These are phyloP conservation scores for Vigna nakashimae DNA, from an alignment of 306 rosid species.

Conservation along the genomic window DNA sequence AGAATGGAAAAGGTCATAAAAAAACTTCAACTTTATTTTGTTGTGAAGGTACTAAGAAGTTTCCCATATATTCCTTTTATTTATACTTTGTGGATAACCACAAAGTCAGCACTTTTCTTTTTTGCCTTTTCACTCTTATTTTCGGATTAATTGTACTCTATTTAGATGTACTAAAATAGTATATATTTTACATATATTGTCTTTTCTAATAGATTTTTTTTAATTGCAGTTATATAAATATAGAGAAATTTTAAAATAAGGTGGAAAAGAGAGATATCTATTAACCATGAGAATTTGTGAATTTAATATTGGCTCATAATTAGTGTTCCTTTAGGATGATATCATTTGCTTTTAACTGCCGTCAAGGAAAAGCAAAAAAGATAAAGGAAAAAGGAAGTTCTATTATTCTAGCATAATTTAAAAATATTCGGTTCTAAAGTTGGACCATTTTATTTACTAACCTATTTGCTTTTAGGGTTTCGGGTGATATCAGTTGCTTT, in stretches of 20 bases:
- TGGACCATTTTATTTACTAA: too few species aligned
- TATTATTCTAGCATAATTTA: neutral
- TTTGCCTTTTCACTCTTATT: neutral
- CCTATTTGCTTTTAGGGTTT: too few species aligned
- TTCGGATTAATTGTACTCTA: neutral
- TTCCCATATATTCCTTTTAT: neutral
- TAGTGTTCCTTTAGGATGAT: neutral
- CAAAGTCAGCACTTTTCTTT: neutral
- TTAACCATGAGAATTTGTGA: neutral
- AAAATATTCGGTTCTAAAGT: neutral
- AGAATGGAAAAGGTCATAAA: neutral
- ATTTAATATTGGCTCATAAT: too few species aligned
- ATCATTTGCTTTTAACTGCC: neutral
- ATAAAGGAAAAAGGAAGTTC: neutral
- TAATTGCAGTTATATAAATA: too few species aligned
- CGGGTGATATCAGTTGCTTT: too few species aligned
- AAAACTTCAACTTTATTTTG: neutral
- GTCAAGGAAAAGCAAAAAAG: neutral
- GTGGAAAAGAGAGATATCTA: too few species aligned
- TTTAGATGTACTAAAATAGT: neutral
- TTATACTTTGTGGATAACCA: neutral
- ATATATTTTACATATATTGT: neutral
- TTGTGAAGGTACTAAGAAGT: neutral
- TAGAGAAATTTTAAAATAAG: too few species aligned
- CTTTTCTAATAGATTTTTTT: too few species aligned